Base-by-base conservation (phyloP, 805 yeast species). In the Nakazawaea populi region DNA sequence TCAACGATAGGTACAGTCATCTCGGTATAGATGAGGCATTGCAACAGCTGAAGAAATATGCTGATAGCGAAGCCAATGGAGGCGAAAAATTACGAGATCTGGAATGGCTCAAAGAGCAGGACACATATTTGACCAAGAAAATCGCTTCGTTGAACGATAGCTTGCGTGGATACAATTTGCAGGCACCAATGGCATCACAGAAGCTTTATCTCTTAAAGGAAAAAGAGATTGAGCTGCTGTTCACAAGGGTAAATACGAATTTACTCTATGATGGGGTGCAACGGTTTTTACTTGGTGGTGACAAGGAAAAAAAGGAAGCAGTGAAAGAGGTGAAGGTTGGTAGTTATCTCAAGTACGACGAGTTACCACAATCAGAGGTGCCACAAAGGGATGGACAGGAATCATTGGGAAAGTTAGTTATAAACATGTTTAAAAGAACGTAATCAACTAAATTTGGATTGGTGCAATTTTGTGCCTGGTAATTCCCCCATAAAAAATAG, bases 101-200 rank as follows among this genome's bases (percentile, higher is more conserved):
- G 1, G 62, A 56, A 30, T 80, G 84, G 84, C 68, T 69, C 46
- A 24, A 35, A 1, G 57, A 58, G 2, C 66, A 73, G 31, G 49
- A 52, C 11, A 49, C 52, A 28, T 72, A 66, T 48, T 65, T 72
- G 37, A 62, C 64, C 0, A 54, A 66, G 1, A 65, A 70, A 44
- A 56, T 83, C 4, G 58, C 60, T 3, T 53, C 65, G 6, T 57
- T 81, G 43, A 83, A 83, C 58, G 76, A 71, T 53, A 67, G 69
- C 2, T 68, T 82, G 9, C 64, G 87, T 11, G 77, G 83, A 0
- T 83, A 82, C 57, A 83, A 83, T 56, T 56, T 83, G 12, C 87
- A 82, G 56, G 86, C 88, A 0, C 88, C 88, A 0, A 55, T 75
- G 45, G 67, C 83, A 0, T 79, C 87, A 0, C 81, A 84, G 47